Base-by-base conservation (phyloP, 257 asterid genomes). In the Leonotis leonurus region DNA sequence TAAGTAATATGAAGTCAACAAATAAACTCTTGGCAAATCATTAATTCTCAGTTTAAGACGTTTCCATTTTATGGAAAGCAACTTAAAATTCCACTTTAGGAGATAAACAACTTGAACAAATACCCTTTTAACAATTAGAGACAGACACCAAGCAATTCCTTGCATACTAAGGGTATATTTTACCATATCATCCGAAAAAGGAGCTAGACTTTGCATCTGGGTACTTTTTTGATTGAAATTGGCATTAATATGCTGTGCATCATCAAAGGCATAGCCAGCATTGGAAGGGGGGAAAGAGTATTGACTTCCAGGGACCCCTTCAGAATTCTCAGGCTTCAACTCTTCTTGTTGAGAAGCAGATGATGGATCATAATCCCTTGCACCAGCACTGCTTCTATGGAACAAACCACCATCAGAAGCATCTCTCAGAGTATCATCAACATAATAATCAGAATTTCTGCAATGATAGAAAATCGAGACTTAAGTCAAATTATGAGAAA, bases 361-460 rank as follows among this genome's bases (percentile, higher is more conserved):
- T 48, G 93, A 60, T 62, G 83, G 70, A 63, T 88, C 93, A 69
- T 81, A 85, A 62, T 65, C 74, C 70, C 73, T 89, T 40, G 79
- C 63, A 67, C 55, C 66, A 56, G 80, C 72, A 71, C 76, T 84
- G 69, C 82, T 75, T 81, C 92, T 72, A 49, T 80, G 88, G 82
- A 72, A 81, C 64, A 92, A 63, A 77, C 76, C 79, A 77, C 83
- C 85, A 68, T 85, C 94, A 39, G 95, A 61, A 32, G 78, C 81
- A 81, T 81, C 81, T 72, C 89, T 67, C 54, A 77, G 77, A 56
- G 95, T 77, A 65, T 79, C 94, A 2, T 85, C 97, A 25, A 65
- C 88, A 75, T 81, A 89, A 66, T 85, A 89, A 56, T 89, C 91
- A 0, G 91, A 69, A 69, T 70, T 81, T 73, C 95, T 93, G 99